Evolutionary conservation across 208 protist species (phyloP).

Genomic region (Leishmania arabica): DNA sequence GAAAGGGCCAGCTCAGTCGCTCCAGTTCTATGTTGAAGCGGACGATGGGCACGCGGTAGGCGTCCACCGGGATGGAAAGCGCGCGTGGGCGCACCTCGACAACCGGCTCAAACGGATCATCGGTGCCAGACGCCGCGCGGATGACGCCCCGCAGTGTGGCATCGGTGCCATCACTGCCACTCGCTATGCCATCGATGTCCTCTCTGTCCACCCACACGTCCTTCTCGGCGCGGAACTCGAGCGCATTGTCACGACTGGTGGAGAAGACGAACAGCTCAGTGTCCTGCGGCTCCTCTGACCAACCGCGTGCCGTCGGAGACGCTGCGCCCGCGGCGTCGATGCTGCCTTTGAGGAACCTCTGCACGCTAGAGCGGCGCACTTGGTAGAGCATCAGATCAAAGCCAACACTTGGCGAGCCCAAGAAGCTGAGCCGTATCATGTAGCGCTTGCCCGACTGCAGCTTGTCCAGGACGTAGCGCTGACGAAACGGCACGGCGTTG

Average conservation of each 20-base stretch:
- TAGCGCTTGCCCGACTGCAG: conserved; percentile 28
- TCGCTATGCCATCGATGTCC: background rate
- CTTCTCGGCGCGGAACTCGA: conserved; percentile 28
- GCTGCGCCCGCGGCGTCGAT: background rate
- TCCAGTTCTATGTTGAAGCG: conserved; percentile 41
- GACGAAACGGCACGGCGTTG: conserved; percentile 12
- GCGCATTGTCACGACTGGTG: conserved; percentile 19
- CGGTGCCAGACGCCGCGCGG: background rate
- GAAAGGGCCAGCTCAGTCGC: conserved; percentile 12
- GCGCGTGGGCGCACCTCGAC: conserved; percentile 31
- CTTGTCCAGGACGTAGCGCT: conserved; percentile 38
- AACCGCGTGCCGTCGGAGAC: background rate
- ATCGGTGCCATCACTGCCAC: background rate
- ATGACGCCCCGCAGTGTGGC: background rate
- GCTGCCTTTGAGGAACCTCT: background rate
- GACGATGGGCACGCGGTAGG: conserved; percentile 26
- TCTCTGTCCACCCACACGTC: conserved; percentile 26
- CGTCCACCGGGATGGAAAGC: conserved; percentile 24
- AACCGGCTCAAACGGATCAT: conserved; percentile 27
- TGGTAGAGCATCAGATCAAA: conserved; percentile 47
- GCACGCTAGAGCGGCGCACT: conserved; percentile 14
- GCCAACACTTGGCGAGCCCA: conserved; percentile 42
- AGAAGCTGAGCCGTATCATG: conserved; percentile 42
- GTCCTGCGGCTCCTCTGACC: conserved; percentile 31
- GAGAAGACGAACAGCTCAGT: conserved; percentile 39